These are phyloP conservation scores for Magnolia changhungtana DNA, from an alignment of 164 flowering plant genomes.

Conservation along the genomic window DNA sequence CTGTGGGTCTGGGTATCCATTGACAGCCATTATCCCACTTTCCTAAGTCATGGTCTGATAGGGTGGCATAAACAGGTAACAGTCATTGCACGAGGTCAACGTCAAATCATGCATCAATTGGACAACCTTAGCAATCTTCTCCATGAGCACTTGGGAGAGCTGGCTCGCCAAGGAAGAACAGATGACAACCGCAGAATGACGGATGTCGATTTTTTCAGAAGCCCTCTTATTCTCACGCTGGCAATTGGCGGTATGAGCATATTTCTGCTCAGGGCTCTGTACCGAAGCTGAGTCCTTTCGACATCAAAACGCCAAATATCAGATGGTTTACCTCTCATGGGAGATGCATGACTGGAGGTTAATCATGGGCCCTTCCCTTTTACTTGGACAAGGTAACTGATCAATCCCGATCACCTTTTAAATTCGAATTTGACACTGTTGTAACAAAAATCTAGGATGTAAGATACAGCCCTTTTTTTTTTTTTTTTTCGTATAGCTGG, in stretches of 20 bases:
- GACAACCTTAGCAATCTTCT: constrained; percentile 63
- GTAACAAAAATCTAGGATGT: no score
- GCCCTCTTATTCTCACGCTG: constrained; percentile 48
- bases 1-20: no score
- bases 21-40: no score
- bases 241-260: constrained; percentile 59
- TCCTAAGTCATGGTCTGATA: not conserved
- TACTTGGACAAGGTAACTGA: no score
- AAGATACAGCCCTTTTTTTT: no score
- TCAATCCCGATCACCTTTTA: no score
- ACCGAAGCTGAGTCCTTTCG: constrained; percentile 25
- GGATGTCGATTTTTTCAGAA: constrained; percentile 30
- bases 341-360: no score
- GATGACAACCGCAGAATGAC: constrained; percentile 13
- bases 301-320: no score
- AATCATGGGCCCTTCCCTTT: no score
- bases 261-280: constrained; percentile 37
- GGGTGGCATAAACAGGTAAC: constrained; percentile 40
- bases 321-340: no score
- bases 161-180: constrained; percentile 36
- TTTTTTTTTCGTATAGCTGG: no score
- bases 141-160: constrained; percentile 45
- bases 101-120: constrained; percentile 74
- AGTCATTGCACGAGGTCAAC: constrained; percentile 58
- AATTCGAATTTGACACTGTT: no score